A percentile compares a stretch with the other conserved stretches of the same genome.
These are phyloP conservation scores for Diaporthe sp. DNA, from an alignment of 2,329 filamentous ascomycete species.

Conservation along the genomic window DNA sequence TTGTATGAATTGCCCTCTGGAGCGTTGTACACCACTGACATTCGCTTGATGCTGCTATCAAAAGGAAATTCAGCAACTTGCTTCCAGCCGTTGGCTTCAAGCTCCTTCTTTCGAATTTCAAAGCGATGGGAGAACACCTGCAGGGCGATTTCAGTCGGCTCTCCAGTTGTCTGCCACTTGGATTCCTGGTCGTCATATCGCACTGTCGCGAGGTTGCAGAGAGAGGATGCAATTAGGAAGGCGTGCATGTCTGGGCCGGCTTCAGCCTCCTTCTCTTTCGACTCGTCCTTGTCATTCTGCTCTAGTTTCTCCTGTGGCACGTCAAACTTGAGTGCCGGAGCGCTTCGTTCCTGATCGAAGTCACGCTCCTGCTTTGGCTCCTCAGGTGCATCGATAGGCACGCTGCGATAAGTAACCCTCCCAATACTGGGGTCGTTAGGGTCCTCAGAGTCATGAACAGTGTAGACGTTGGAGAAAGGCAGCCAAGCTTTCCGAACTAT, in stretches of 20 bases:
- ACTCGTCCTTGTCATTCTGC: slow-evolving; percentile 44
- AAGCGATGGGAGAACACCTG: slow-evolving; percentile 81
- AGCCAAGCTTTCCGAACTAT: slow-evolving; percentile 75
- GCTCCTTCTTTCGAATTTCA: slow-evolving; percentile 63
- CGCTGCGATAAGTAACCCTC: slow-evolving; percentile 57
- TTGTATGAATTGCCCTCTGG: slow-evolving; percentile 51
- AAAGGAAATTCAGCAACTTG: slow-evolving; percentile 81
- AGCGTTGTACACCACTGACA: slow-evolving; percentile 78
- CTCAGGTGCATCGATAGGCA: slow-evolving; percentile 46
- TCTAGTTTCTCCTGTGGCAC: slow-evolving; percentile 67
- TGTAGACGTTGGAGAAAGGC: slow-evolving; percentile 65
- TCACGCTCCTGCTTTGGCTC: slow-evolving; percentile 60
- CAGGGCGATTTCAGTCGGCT: slow-evolving; percentile 81
- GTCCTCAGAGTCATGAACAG: slow-evolving; percentile 69
- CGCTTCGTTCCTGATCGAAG: slow-evolving; percentile 68
- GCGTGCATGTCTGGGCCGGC: slow-evolving; percentile 61
- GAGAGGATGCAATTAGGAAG: slow-evolving; percentile 66
- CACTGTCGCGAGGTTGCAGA: slow-evolving; percentile 74
- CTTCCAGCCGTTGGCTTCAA: slow-evolving; percentile 67
- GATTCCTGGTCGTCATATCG: slow-evolving; percentile 63
- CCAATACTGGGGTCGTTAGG: slow-evolving; percentile 72
- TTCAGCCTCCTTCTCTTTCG: slow-evolving; percentile 51
- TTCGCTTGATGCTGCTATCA: slow-evolving; percentile 81
- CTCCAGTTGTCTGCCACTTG: slow-evolving; percentile 74
- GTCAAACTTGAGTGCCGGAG: slow-evolving; percentile 70